Base-by-base conservation (phyloP, 176 grass and related monocot species). In the maize (Zea mays) region DNA sequence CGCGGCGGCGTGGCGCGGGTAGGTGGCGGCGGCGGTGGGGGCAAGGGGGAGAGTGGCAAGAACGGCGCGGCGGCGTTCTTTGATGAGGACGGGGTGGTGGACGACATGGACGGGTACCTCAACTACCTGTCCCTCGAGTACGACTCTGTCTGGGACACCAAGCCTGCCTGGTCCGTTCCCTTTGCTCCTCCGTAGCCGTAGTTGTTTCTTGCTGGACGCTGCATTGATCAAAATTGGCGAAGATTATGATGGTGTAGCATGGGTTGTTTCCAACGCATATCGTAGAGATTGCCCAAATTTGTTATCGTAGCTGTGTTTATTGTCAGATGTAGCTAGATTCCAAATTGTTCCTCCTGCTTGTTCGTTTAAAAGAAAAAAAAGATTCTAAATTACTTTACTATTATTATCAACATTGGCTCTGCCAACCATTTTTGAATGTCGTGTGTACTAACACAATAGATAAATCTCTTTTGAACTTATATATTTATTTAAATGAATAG, bases 91-190 rank as follows among this genome's bases (percentile, higher is more conserved):
- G 92, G 91, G 19, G 81, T 85, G 36, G 92, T 98, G 27, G 83
- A 98, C 15, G 91, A 98, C 89, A 92, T 98, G 92, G 87, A 98
- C 20, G 87, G 95, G 44, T 94, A 98, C 85, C 87, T 97, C 64
- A 81, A 97, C 64, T 92, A 94, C 72, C 87, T 98, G 60, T 98
- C 95, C 7, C 91, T 98, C 33, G 92, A 94, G 83, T 98, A 98
- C 34, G 95, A 98, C 75, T 98, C 91, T 62, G 87, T 98, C 44
- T 98, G 95, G 91, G 91, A 94, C 85, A 98, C 91, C 76, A 98
- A 98, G 85, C 92, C 95, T 70, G 74, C 85, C 13, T 94, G 95
- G 91, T 98, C 4, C 47, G 85, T 83, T 88, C 3, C 3, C 5
- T 49, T 67, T 48, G 3, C n/a, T 16, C 13, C 8, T 79, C 36